A percentile compares a stretch with the other conserved stretches of the same genome.
Conservation (phyloP, 257 asterid species). For the Capsicum baccatum region DNA sequence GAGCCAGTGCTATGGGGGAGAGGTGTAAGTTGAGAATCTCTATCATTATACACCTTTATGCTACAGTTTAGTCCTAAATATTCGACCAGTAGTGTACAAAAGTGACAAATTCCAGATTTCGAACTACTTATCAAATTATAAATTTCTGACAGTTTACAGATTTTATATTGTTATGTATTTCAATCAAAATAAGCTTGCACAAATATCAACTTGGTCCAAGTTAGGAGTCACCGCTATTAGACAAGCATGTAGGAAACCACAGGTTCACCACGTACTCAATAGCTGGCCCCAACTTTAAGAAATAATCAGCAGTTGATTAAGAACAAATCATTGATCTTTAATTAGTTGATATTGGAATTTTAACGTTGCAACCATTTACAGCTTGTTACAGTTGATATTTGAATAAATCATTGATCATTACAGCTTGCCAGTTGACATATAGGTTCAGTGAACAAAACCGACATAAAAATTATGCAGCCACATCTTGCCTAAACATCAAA, state of each 20-base stretch:
- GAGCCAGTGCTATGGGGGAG: neutral
- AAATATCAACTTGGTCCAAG: conserved; percentile 11
- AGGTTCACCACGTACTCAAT: neutral
- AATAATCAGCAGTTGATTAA: neutral
- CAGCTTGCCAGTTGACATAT: neutral
- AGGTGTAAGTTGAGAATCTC: conserved; percentile 10
- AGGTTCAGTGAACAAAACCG: neutral
- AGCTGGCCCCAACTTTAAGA: neutral
- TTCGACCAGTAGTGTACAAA: conserved; percentile 5
- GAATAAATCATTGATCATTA: no score
- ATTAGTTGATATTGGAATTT: neutral
- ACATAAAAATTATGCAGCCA: conserved; percentile 10
- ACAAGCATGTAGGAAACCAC: neutral
- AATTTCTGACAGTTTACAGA: neutral
- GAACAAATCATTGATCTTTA: neutral
- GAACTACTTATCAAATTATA: neutral
- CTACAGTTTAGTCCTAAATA: neutral
- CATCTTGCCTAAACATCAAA: neutral
- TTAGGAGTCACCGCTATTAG: neutral
- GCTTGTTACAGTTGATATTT: neutral
- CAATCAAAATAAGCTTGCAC: conserved; percentile 23
- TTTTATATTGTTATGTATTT: neutral
- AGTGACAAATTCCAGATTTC: conserved; percentile 8
- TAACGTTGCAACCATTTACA: conserved; percentile 7
- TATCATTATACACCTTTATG: neutral